phyloP scores from a whole-genome alignment of 2,329 filamentous ascomycete genomes.

The Apiospora koreana region DNA sequence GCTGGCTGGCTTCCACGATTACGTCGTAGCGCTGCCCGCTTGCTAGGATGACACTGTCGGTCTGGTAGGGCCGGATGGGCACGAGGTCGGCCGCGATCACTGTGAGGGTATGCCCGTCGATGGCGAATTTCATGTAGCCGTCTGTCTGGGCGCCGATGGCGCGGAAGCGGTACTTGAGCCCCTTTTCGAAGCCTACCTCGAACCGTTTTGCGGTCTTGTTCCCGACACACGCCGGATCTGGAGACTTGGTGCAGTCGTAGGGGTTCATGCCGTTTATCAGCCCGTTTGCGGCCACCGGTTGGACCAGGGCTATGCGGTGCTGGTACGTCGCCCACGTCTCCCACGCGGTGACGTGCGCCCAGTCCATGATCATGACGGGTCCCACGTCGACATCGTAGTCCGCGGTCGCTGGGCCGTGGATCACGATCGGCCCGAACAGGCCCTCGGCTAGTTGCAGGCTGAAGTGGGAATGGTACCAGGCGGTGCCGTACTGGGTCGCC shows the following conservation, averaged over 20 bases:
- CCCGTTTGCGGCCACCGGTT: constrained; percentile 36
- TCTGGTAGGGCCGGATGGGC: constrained; percentile 53
- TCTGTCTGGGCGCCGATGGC: constrained; percentile 44
- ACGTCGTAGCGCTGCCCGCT: constrained; percentile 42
- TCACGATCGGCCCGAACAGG: constrained; percentile 58
- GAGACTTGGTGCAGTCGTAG: constrained; percentile 28
- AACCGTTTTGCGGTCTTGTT: constrained; percentile 15
- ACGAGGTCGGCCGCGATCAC: constrained; percentile 58
- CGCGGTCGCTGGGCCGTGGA: constrained; percentile 58
- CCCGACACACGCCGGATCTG: constrained; percentile 29
- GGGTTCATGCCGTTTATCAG: constrained; percentile 34
- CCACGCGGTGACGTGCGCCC: constrained; percentile 47
- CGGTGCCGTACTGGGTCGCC: constrained; percentile 51
- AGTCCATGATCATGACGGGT: constrained; percentile 58
- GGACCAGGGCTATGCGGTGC: neutral
- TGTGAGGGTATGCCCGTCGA: constrained; percentile 53
- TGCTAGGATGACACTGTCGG: constrained; percentile 38
- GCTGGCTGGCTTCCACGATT: constrained; percentile 39
- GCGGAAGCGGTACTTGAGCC: constrained; percentile 43
- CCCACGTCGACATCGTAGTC: constrained; percentile 66
- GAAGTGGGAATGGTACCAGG: constrained; percentile 65
- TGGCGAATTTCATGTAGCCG: constrained; percentile 43
- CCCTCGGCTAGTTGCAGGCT: constrained; percentile 49
- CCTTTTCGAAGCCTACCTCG: constrained; percentile 31
- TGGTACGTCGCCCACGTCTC: neutral